Base-by-base conservation (phyloP, 805 yeast species). In the Kazachstania taianensis region DNA sequence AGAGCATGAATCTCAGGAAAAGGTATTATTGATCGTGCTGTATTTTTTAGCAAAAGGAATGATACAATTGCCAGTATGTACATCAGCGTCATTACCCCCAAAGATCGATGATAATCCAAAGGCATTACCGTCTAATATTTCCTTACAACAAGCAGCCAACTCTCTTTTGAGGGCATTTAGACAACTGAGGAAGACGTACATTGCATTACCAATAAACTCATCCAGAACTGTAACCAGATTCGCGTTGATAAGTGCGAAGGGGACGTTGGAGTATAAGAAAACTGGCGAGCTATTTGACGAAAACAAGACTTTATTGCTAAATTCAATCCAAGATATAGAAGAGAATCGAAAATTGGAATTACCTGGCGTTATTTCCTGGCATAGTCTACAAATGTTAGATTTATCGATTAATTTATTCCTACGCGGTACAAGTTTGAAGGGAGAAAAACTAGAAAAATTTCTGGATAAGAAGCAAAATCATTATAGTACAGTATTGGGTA, bases 211-310 rank as follows among this genome's bases (percentile, higher is more conserved):
- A 0, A 53, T 78, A 31, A 79, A 78, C 43, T 57, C 73, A 7
- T 63, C 81, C 0, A 57, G 85, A 41, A 74, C 78, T 41, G 74
- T 72, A 47, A 75, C 82, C 2, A 62, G 85, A 32, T 68, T 78
- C 43, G 66, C 81, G 0, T 61, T 81, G 20, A 48, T 80, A 32
- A 80, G 78, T 19, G 84, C 86, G 0, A 73, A 74, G 43, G 86
- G 94, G 12, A 73, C 85, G 1, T 62, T 86, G 38, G 95, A 85
- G 43, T 84, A 82, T 52, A 76, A 83, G 2, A 75, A 83, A 52
- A 85, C 86, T 26, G 94, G 95, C 0, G 77, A 89, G 1, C 58
- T 85, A 37, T 76, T 78, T 51, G 81, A 75, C 50, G 85, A 78
- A 35, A 74, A 78, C 51, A 79, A 75, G 44, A 66, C 59, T 23